Evolutionary conservation across 2,329 filamentous ascomycete species (phyloP).

Genomic region (Thermothelomyces thermophilus): DNA sequence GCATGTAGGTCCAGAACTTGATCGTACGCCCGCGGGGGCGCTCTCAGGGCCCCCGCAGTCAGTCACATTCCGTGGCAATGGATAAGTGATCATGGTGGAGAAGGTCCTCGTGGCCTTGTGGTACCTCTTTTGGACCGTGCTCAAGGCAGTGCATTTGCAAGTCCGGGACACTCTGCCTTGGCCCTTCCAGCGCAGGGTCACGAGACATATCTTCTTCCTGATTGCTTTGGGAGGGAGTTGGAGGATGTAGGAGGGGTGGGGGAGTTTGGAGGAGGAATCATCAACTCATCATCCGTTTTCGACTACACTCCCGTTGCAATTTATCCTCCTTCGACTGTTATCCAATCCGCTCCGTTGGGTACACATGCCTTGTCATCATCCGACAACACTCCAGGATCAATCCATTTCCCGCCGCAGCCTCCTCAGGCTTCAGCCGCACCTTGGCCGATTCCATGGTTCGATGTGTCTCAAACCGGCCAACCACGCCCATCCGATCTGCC

Average conservation of each 20-base stretch:
- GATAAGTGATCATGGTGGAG: background rate
- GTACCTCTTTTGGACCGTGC: background rate
- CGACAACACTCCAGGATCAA: background rate
- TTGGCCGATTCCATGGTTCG: background rate
- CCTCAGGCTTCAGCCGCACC: no score
- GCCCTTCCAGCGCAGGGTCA: background rate
- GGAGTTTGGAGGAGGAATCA: background rate
- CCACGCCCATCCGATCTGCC: no score
- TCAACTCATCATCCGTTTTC: no score
- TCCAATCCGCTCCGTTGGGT: background rate
- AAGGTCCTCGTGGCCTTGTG: background rate
- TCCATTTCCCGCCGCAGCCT: background rate
- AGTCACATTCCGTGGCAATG: constrained; percentile 1
- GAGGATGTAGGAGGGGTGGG: background rate
- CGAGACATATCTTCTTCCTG: background rate
- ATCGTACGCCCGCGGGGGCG: background rate
- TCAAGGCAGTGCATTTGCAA: background rate
- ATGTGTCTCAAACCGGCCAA: background rate
- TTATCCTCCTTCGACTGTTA: background rate
- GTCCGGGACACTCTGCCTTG: background rate
- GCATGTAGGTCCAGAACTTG: background rate
- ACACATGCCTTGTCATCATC: background rate
- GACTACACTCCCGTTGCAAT: background rate
- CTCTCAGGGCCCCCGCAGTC: background rate
- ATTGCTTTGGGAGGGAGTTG: background rate